Conservation (phyloP, 2,329 filamentous ascomycete species). For the Verticillium nubilum region DNA sequence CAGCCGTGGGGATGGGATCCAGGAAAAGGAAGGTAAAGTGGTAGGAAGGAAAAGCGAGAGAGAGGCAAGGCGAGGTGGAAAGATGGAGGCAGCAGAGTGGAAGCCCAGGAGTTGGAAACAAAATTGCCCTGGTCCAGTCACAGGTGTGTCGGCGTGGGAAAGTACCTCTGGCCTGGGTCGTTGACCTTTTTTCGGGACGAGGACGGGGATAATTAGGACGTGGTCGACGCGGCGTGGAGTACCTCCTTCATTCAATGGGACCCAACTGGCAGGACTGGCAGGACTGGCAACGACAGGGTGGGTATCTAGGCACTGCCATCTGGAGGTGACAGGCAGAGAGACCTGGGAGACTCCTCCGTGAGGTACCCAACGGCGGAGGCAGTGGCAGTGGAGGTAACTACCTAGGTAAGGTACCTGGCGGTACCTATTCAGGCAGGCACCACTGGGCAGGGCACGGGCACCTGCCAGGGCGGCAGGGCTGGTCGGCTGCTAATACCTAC, state of each 20-base stretch:
- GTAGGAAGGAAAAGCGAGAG: neutral
- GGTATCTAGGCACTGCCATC: neutral
- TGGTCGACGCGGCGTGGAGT: neutral
- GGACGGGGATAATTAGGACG: neutral
- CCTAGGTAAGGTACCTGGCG: too few species aligned
- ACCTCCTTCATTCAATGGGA: neutral
- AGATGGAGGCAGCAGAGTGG: neutral
- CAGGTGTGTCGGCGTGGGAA: neutral
- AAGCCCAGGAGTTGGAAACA: neutral
- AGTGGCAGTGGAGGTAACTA: too few species aligned
- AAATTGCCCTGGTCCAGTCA: neutral
- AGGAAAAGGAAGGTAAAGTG: neutral
- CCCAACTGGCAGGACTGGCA: neutral
- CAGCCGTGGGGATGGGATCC: neutral
- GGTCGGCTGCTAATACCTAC: neutral
- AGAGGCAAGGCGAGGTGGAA: neutral
- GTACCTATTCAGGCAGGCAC: neutral
- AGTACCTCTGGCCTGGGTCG: conserved; percentile 2
- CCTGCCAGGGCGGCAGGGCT: neutral
- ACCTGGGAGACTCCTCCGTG: too few species aligned
- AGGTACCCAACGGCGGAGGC: too few species aligned
- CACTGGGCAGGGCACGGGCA: neutral
- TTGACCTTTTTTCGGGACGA: neutral
- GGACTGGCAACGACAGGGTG: neutral
- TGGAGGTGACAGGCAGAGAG: neutral